Base-by-base conservation (phyloP, 2,329 filamentous ascomycete genomes). In the Neonectria coccinea region DNA sequence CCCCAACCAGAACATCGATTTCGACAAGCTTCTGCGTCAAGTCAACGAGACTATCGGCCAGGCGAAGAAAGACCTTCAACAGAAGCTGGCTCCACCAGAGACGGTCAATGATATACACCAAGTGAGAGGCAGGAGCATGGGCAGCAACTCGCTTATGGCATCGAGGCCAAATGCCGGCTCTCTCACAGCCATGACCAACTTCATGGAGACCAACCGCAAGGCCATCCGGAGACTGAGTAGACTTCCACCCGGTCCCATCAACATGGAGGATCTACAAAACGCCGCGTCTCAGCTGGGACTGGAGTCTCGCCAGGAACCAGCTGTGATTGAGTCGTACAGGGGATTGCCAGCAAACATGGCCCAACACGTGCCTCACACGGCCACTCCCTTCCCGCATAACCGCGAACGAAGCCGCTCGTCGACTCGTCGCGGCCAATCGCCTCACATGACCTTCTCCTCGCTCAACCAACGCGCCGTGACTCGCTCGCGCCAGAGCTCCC, bases 181-280 rank as follows among this genome's bases (percentile, higher is more conserved):
- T 0, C 25, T 72, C 0, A 29, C 64, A 1, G 52, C 58, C 4
- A 72, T 71, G 61, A 56, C 65, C 1, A 60, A 27, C 1, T 71
- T 71, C 10, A 67, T 71, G 11, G 69, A 71, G 44, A 63, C 66
- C 10, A 72, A 71, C 16, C 64, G 64, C 12, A 72, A 45, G 0
- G 69, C 66, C 0, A 69, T 71, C 0, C 69, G 65, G 0, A 56
- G 69, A 0, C n/a, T 71, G 0, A 71, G 69, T 11, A 67, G 11
- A 1, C 55, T 70, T 7, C 59, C 59, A 18, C 70, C 69, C 0
- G 63, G 33, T 29, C 44, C 50, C 0, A 39, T 65, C 1, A 69
- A 72, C 5, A 5, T 69, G 0, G 55, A 65, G 0, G 51, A 66
- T 2, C 56, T 72, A 0, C 52, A 61, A 2, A 56, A 56, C 0